These are phyloP conservation scores for Lolium multiflorum DNA, from an alignment of 176 grass and related monocot species.

Conservation along the genomic window DNA sequence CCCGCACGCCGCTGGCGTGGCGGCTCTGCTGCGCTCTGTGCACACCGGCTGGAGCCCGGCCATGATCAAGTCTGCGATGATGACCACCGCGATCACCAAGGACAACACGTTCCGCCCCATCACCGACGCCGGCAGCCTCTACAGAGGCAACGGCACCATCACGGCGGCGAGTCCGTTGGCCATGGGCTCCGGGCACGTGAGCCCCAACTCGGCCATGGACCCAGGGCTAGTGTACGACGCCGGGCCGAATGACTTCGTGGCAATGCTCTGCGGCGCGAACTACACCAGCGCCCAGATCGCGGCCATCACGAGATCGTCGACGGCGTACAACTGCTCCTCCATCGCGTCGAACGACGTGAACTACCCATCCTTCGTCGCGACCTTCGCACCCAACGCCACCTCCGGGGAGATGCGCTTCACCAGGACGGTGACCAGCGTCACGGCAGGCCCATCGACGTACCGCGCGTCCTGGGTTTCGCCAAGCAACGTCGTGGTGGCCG, in stretches of 20 bases:
- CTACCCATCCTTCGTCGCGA: constrained; percentile 59
- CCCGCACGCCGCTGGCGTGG: constrained; percentile 69
- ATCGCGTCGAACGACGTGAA: constrained; percentile 53
- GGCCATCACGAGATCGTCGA: constrained; percentile 61
- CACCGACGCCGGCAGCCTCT: constrained; percentile 35
- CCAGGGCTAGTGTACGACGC: constrained; percentile 80
- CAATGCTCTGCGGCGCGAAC: constrained; percentile 70
- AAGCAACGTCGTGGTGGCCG: constrained; percentile 33
- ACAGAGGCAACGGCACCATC: background rate
- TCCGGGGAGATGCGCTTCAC: constrained; percentile 40
- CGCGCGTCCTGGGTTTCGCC: background rate
- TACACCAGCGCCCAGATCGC: constrained; percentile 67
- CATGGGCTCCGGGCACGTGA: constrained; percentile 76
- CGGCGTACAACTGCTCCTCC: constrained; percentile 50
- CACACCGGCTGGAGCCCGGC: constrained; percentile 63
- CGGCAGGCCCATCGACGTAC: constrained; percentile 23
- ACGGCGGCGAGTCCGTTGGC: constrained; percentile 57
- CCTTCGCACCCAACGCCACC: constrained; percentile 27
- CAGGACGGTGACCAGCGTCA: constrained; percentile 56
- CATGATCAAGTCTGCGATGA: constrained; percentile 82
- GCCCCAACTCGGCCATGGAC: constrained; percentile 72
- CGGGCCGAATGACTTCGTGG: constrained; percentile 57
- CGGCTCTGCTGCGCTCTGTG: constrained; percentile 58
- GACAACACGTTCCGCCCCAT: constrained; percentile 62
- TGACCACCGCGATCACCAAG: constrained; percentile 60